A percentile compares a stretch with the other conserved stretches of the same genome.
phyloP scores from a whole-genome alignment of 257 asterid genomes.

The Marsdenia floribunda region DNA sequence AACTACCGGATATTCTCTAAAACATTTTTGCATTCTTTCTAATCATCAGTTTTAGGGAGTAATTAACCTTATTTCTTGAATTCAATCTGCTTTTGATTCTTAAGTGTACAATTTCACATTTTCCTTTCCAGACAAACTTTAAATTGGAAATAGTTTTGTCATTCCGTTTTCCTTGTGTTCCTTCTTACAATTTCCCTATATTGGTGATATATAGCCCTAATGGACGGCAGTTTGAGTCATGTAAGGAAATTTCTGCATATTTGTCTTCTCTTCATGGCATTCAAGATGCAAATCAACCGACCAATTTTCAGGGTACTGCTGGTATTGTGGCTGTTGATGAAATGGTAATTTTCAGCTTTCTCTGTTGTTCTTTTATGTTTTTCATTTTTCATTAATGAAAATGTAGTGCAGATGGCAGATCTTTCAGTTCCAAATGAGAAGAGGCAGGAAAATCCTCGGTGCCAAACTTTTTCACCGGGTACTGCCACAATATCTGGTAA shows the following conservation, averaged over 20 bases:
- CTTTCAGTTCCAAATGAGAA: constrained; percentile 28
- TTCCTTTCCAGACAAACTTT: neutral
- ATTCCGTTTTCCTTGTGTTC: neutral
- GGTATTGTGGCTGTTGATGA: constrained; percentile 25
- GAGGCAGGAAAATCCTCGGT: constrained; percentile 25
- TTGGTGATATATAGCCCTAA: constrained; percentile 60
- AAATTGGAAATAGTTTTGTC: neutral
- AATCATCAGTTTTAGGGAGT: neutral
- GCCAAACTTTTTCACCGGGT: constrained; percentile 31
- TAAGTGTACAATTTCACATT: neutral
- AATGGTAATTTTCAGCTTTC: constrained; percentile 20
- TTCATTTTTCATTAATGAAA: constrained; percentile 17
- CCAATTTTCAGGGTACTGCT: constrained; percentile 22
- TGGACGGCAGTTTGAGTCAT: constrained; percentile 68
- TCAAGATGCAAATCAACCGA: constrained; percentile 29
- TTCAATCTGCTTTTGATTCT: neutral
- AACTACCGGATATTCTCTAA: neutral
- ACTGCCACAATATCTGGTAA: constrained; percentile 23
- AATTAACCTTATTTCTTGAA: neutral
- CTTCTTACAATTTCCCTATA: constrained; percentile 9
- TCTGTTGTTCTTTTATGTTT: neutral
- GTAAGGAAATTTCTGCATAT: constrained; percentile 72
- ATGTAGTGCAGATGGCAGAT: constrained; percentile 38
- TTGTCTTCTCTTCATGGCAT: constrained; percentile 52
- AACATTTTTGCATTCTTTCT: neutral